Evolutionary conservation across 225 moss, liverwort and hornwort genomes (phyloP).

Genomic region (Sphagnum tenellum): DNA sequence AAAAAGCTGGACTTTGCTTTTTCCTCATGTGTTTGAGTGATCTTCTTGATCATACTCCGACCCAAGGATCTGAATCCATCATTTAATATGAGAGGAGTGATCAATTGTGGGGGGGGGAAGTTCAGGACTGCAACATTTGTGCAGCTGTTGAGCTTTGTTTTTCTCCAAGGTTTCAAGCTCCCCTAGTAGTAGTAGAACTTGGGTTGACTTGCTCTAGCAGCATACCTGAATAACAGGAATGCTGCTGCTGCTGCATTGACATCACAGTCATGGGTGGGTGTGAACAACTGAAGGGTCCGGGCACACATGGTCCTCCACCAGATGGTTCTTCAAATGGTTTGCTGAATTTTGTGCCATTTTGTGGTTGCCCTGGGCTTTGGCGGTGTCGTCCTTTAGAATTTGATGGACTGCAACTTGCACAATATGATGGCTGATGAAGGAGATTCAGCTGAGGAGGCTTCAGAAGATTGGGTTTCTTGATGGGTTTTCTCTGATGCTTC

Average conservation of each 20-base stretch:
- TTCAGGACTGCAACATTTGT: no score
- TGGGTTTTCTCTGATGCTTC: conserved; percentile 4
- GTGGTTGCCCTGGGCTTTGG: neutral
- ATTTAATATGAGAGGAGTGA: no score
- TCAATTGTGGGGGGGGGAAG: no score
- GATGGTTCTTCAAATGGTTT: neutral
- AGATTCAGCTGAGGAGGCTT: neutral
- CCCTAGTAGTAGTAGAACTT: no score
- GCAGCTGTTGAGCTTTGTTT: no score
- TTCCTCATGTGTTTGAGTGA: no score
- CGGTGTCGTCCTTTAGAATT: neutral
- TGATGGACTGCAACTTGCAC: neutral
- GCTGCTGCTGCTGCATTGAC: neutral
- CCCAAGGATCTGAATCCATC: no score
- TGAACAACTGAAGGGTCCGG: conserved; percentile 16
- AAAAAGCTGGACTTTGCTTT: no score
- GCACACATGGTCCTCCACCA: neutral
- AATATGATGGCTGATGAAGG: neutral
- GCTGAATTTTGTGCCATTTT: no score
- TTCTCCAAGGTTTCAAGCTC: no score
- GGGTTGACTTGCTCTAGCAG: neutral
- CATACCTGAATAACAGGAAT: conserved; percentile 11
- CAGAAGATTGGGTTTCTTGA: neutral
- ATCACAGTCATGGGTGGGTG: neutral
- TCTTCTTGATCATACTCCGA: no score